phyloP scores from a whole-genome alignment of 768 basidiomycete genomes.

The Fistulinella prunicolor region DNA sequence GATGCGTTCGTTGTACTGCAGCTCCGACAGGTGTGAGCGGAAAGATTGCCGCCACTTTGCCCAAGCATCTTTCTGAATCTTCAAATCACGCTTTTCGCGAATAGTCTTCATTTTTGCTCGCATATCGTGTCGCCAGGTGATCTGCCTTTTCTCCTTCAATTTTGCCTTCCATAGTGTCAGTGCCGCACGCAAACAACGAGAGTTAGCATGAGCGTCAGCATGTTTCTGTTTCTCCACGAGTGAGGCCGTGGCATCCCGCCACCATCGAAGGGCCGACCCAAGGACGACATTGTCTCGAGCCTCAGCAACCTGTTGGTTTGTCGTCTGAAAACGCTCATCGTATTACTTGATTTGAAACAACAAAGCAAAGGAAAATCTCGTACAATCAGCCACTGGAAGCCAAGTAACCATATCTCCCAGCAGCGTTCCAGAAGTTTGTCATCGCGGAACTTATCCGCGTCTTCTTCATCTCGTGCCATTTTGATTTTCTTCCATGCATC shows the following conservation, averaged over 20 bases:
- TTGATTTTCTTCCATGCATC: conserved; percentile 78
- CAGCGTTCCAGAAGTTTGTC: conserved; percentile 64
- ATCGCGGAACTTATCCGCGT: conserved; percentile 66
- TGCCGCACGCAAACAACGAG: conserved; percentile 40
- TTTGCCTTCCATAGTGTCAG: conserved; percentile 54
- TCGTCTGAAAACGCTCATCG: conserved; percentile 48
- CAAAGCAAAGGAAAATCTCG: conserved; percentile 30
- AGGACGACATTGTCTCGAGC: conserved; percentile 68
- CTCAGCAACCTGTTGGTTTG: conserved; percentile 60
- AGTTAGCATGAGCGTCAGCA: conserved; percentile 43
- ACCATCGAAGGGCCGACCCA: conserved; percentile 55
- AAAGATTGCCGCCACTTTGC: conserved; percentile 62
- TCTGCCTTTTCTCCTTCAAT: conserved; percentile 53
- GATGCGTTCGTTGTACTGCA: conserved; percentile 47
- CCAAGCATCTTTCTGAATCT: conserved; percentile 59
- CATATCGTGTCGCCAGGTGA: conserved; percentile 67
- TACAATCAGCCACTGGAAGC: conserved; percentile 71
- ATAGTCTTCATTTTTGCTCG: conserved; percentile 63
- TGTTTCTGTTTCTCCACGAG: conserved; percentile 40
- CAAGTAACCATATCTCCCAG: conserved; percentile 74
- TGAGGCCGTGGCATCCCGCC: conserved; percentile 46
- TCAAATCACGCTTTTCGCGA: conserved; percentile 52
- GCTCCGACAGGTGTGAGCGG: conserved; percentile 48
- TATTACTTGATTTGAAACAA: conserved; percentile 14
- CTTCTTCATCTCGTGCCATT: conserved; percentile 65